A percentile compares a stretch with the other conserved stretches of the same genome.
phyloP scores from a whole-genome alignment of 2,329 filamentous ascomycete species.

The Neonectria ditissima region DNA sequence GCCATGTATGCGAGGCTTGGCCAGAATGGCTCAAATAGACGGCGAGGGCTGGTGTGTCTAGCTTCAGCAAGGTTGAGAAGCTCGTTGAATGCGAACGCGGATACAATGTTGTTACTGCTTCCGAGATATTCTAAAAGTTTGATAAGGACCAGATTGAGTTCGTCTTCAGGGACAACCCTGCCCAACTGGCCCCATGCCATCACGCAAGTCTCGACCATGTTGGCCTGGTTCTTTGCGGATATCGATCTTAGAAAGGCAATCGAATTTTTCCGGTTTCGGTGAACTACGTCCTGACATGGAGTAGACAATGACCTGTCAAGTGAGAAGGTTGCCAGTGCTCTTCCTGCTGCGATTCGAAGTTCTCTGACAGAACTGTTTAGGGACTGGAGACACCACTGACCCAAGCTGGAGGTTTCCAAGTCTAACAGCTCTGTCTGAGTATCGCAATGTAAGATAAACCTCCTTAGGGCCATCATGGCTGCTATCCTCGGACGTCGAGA shows the following conservation, averaged over 20 bases:
- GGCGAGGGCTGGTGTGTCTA: conserved; percentile 70
- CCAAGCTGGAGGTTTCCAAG: conserved; percentile 74
- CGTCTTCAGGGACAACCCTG: conserved; percentile 79
- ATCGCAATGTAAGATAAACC: conserved; percentile 75
- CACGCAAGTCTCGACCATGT: conserved; percentile 85
- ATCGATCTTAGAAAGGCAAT: conserved; percentile 79
- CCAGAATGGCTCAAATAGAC: conserved; percentile 90
- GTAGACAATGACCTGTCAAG: conserved; percentile 37
- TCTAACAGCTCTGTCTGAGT: conserved; percentile 69
- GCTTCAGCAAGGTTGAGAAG: conserved; percentile 78
- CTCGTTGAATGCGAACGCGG: conserved; percentile 85
- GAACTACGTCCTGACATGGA: conserved; percentile 41
- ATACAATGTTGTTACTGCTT: conserved; percentile 82
- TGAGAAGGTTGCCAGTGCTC: conserved; percentile 75
- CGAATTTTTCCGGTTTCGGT: conserved; percentile 70
- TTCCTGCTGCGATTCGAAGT: conserved; percentile 82
- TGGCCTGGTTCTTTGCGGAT: conserved; percentile 74
- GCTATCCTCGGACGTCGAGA: conserved; percentile 73
- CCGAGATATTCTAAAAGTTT: conserved; percentile 89
- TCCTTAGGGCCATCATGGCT: conserved; percentile 78
- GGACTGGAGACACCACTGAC: conserved; percentile 84
- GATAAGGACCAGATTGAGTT: conserved; percentile 87
- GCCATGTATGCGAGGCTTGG: conserved; percentile 83
- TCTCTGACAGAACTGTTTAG: conserved; percentile 88
- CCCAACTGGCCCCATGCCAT: conserved; percentile 89